Conservation (phyloP, 371 early-diverging fungal species). For the Syncephalastrum sp. region DNA sequence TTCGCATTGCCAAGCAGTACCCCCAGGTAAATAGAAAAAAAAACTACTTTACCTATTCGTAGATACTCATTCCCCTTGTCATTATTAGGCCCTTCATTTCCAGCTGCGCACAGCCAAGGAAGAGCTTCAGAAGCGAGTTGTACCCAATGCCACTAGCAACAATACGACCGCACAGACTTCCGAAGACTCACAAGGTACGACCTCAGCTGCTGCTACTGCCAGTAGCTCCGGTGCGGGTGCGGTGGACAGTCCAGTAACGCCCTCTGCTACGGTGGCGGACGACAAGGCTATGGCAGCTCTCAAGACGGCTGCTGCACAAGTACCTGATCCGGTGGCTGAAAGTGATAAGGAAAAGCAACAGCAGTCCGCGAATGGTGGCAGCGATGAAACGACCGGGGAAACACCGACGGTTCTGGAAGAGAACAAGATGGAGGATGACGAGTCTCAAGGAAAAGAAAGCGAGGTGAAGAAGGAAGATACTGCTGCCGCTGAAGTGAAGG, state of each 20-base stretch:
- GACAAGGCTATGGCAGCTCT: slow-evolving; percentile 13
- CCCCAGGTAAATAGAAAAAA: slow-evolving; percentile 74
- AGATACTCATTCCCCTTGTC: neutral
- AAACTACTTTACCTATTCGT: neutral
- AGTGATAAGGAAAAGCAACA: slow-evolving; percentile 17
- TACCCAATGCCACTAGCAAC: slow-evolving; percentile 6
- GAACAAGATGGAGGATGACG: slow-evolving; percentile 10
- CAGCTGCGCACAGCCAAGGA: slow-evolving; percentile 91
- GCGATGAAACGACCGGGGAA: slow-evolving; percentile 7
- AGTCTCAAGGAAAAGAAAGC: neutral
- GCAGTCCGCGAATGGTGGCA: slow-evolving; percentile 2
- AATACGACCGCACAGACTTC: slow-evolving; percentile 6
- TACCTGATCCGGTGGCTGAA: neutral
- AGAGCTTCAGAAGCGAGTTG: slow-evolving; percentile 70
- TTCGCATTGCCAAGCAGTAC: slow-evolving; percentile 91
- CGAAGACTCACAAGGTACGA: neutral
- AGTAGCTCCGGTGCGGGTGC: slow-evolving; percentile 5
- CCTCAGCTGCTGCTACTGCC: slow-evolving; percentile 9
- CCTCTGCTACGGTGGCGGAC: slow-evolving; percentile 13
- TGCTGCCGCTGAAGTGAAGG: neutral
- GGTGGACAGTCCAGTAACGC: slow-evolving; percentile 7
- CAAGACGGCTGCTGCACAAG: slow-evolving; percentile 10
- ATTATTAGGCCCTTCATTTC: slow-evolving; percentile 83
- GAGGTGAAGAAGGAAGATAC: slow-evolving; percentile 1
- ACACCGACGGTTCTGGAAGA: slow-evolving; percentile 6